phyloP scores from a whole-genome alignment of 768 basidiomycete genomes.

The Mycena sanguinolenta region DNA sequence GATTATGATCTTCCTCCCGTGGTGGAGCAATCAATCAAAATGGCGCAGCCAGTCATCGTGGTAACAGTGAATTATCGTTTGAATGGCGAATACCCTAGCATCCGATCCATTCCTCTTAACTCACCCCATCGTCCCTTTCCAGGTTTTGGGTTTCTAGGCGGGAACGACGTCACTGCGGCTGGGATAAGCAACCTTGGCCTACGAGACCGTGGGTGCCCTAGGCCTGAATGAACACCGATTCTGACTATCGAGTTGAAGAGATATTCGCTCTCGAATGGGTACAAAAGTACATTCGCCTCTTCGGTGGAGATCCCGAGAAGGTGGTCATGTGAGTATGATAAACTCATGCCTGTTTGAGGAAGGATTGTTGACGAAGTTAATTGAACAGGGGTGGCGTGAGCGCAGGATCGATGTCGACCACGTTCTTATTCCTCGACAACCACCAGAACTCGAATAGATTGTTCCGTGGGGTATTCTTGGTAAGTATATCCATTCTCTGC shows the following conservation, averaged over 20 bases:
- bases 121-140: constrained; percentile 2
- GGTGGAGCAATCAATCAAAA: constrained; percentile 47
- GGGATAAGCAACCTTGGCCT: constrained; percentile 36
- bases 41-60: constrained; percentile 42
- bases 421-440: neutral
- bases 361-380: neutral
- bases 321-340: constrained; percentile 16
- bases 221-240: neutral
- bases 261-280: constrained; percentile 33
- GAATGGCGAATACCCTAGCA: neutral
- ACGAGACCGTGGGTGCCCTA: constrained; percentile 30
- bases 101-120: no score
- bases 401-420: neutral
- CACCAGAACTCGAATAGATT: neutral
- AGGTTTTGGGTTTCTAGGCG: constrained; percentile 36
- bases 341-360: neutral
- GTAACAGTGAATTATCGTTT: constrained; percentile 13
- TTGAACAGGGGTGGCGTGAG: neutral
- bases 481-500: neutral
- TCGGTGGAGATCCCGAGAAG: constrained; percentile 18
- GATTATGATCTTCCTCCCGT: constrained; percentile 38
- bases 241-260: neutral
- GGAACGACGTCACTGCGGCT: constrained; percentile 20
- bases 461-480: neutral
- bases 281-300: constrained; percentile 13